Conservation (phyloP, 2,329 filamentous ascomycete genomes). For the Penicillium sp. region DNA sequence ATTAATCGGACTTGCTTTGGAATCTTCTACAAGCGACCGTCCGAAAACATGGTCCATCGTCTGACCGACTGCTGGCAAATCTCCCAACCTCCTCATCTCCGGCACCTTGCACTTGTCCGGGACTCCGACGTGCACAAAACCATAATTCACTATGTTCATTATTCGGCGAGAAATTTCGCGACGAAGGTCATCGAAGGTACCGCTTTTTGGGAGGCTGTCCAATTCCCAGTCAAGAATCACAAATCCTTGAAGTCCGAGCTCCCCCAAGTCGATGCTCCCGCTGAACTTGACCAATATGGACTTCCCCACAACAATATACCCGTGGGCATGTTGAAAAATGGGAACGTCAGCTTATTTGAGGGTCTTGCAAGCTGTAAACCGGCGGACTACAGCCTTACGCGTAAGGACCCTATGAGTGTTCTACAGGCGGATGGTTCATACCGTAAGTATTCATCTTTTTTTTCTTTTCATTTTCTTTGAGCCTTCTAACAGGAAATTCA, state of each 20-base stretch:
- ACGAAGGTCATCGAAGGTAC: slow-evolving; percentile 53
- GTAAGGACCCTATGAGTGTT: slow-evolving; percentile 35
- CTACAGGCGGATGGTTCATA: slow-evolving; percentile 31
- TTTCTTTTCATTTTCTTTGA: not conserved
- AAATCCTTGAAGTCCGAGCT: slow-evolving; percentile 30
- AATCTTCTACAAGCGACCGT: slow-evolving; percentile 54
- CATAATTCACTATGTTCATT: slow-evolving; percentile 56
- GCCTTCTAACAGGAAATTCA: not conserved
- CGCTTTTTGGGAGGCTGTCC: slow-evolving; percentile 57
- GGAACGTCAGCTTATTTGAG: slow-evolving; percentile 46
- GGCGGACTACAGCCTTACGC: slow-evolving; percentile 34
- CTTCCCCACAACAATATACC: slow-evolving; percentile 40
- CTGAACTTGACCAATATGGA: slow-evolving; percentile 50
- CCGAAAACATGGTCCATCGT: slow-evolving; percentile 55
- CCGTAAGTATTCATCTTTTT: slow-evolving; percentile 24
- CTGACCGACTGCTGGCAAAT: slow-evolving; percentile 58
- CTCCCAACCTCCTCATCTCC: slow-evolving; percentile 59
- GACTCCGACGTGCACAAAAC: slow-evolving; percentile 53
- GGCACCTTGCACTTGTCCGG: slow-evolving; percentile 58
- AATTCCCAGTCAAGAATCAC: slow-evolving; percentile 33
- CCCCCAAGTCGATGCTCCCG: slow-evolving; percentile 32
- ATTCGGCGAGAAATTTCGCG: slow-evolving; percentile 54
- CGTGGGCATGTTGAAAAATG: slow-evolving; percentile 41
- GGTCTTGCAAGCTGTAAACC: slow-evolving; percentile 36
- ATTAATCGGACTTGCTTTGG: slow-evolving; percentile 49